Evolutionary conservation across 2,329 filamentous ascomycete species (phyloP), one percentile per base, ranked within the genome.

Genomic region (Cercospora sp.): DNA sequence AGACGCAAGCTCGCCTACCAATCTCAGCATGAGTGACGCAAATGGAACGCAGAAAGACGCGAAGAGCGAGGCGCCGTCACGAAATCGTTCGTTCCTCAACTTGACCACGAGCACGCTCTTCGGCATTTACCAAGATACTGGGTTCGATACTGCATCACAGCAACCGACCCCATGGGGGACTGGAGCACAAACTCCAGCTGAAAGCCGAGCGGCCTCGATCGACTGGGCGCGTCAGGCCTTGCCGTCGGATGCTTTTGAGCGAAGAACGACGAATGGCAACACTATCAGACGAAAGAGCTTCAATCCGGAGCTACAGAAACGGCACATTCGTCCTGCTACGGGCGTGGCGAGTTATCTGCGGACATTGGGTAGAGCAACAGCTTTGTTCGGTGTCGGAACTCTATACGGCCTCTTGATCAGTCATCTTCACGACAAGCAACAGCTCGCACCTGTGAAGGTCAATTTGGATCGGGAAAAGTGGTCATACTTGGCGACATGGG

Each of bases 31-130:
- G 62, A 57, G 62, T 24, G 62, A 64, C 24, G 49, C 30, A 53
- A 26, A 28, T 30, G 24, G 37, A 21, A 16, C 24, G 9, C 30
- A 57, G 32, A 64, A 45, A 32, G 62, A 64, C 13, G 12, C 62
- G 30, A 58, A 43, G 16, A n/a, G 62, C 18, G 62, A 57, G 8
- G 28, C 26, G 26, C 60, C 78, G 53, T 73, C 87, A 76, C 88
- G 92, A 67, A 91, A 90, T 26, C 88, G 90, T 72, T 97, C 93
- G 9, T 87, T 93, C 66, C 83, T 93, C 76, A 97, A 97, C 78
- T 85, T 99, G 69, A 97, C 93, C 3, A 90, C 91, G 9, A 94
- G 93, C 2, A 97, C 95, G 0, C 86, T 99, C 5, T 91, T 91
- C 73, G 94, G 95, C 65, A 99, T 99, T 75, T 99, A 97, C 83